phyloP scores from a whole-genome alignment of 768 basidiomycete genomes.

The Rhodotorula babjevae region DNA sequence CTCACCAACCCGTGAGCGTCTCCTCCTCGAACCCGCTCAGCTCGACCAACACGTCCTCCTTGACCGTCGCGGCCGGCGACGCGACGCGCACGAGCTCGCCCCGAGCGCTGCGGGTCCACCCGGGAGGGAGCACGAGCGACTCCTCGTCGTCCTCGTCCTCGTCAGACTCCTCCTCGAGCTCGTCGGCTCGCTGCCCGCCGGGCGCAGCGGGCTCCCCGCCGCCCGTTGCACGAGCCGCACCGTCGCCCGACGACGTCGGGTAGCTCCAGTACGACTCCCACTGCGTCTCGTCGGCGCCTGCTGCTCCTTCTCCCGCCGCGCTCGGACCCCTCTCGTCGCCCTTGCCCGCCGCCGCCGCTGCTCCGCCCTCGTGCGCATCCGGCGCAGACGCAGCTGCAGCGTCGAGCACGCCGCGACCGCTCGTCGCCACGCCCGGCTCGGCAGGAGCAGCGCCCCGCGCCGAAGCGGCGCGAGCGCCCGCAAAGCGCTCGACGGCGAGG shows the following conservation, averaged over 20 bases:
- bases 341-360: too few species aligned
- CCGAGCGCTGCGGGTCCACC: neutral
- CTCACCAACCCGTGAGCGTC: neutral
- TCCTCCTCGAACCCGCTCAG: neutral
- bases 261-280: conserved; percentile 16
- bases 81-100: neutral
- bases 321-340: neutral
- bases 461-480: too few species aligned
- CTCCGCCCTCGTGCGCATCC: neutral
- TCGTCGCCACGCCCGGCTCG: too few species aligned
- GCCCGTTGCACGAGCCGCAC: too few species aligned
- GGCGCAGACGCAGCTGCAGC: too few species aligned
- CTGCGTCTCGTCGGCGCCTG: conserved; percentile 1
- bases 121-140: neutral
- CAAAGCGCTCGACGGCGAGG: neutral
- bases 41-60: neutral
- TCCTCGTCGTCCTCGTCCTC: neutral
- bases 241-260: neutral
- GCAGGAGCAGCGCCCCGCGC: too few species aligned
- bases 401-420: neutral
- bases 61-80: neutral
- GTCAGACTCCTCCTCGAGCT: neutral
- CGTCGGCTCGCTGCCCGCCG: neutral
- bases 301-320: neutral
- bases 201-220: neutral